Conservation (phyloP, 768 basidiomycete species). For the Lentinula boryana region DNA sequence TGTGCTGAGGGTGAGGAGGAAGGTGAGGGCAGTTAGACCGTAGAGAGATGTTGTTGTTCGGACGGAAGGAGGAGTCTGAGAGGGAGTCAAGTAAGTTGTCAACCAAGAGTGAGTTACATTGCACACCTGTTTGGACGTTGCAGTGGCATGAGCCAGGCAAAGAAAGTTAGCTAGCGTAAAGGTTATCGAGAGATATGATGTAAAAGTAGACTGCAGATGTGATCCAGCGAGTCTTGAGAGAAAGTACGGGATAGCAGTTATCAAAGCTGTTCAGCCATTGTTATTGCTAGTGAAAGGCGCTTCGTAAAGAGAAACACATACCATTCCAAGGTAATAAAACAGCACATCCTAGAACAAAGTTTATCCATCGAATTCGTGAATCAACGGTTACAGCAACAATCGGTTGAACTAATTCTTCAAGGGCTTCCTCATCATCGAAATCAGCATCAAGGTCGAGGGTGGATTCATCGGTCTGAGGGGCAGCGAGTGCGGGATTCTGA, state of each 20-base stretch:
- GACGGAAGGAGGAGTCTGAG: slow-evolving; percentile 54
- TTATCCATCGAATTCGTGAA: slow-evolving; percentile 50
- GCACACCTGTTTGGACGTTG: slow-evolving; percentile 60
- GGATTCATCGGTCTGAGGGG: slow-evolving; percentile 16
- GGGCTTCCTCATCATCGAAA: slow-evolving; percentile 20
- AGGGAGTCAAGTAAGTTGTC: neutral
- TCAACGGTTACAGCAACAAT: slow-evolving; percentile 19
- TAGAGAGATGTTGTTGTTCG: slow-evolving; percentile 49
- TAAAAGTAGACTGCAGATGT: slow-evolving; percentile 49
- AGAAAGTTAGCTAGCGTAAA: slow-evolving; percentile 63
- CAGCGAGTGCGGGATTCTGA: slow-evolving; percentile 22
- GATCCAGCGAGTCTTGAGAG: slow-evolving; percentile 62
- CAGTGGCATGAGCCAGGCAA: slow-evolving; percentile 71
- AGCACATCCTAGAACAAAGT: slow-evolving; percentile 62
- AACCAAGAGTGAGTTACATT: neutral
- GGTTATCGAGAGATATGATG: slow-evolving; percentile 58
- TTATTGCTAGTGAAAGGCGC: neutral
- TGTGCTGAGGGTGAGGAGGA: slow-evolving; percentile 62
- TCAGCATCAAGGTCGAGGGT: slow-evolving; percentile 26
- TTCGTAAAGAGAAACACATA: slow-evolving; percentile 20
- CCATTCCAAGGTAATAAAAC: slow-evolving; percentile 89
- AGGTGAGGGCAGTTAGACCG: slow-evolving; percentile 45
- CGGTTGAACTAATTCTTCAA: neutral
- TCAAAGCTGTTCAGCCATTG: slow-evolving; percentile 48
- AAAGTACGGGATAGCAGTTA: slow-evolving; percentile 83